Base-by-base conservation (phyloP, 768 basidiomycete species). In the Lentinula lateritia region DNA sequence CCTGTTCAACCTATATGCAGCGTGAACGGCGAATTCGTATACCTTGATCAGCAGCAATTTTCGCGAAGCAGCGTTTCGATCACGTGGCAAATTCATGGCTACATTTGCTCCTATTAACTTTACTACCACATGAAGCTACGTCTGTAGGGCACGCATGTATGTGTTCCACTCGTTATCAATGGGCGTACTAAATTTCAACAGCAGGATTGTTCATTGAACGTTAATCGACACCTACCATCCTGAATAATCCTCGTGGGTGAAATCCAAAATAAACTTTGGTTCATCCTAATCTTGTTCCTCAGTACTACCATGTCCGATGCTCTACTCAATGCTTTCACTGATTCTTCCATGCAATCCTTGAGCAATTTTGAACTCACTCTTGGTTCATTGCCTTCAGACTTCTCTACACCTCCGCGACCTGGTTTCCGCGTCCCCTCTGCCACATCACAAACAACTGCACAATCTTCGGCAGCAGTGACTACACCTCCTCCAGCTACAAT, bases 341-440 rank as follows among this genome's bases (percentile, higher is more conserved):
- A 82, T 65, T 70, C 75, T 12, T 81, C 80, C 2, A 67, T 70
- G 2, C 76, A 78, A 60, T 82, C 82, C 0, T 66, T 69, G 16
- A 74, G 75, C 50, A 81, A 83, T 42, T 83, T 81, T n/a, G 87
- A 88, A 66, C 72, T 88, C 38, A 86, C 87, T 7, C 75, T 88
- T 1, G 82, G 81, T 34, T 85, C 86, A 8, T 71, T 86, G 13
- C 74, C 73, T n/a, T 82, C 82, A 7, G 80, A 76, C 7, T 78
- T 85, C 65, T 82, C 83, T 1, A 84, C 83, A 0, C 84, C 84
- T 23, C 79, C 75, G 0, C 69, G 79, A 64, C 70, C 69, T 52
- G 50, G 59, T 54, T 68, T 76, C 36, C 78, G 83, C 10, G 71
- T 79, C 6, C 80, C 82, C 3, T 85, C 85, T 0, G 53, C 77